Evolutionary conservation across 2,329 filamentous ascomycete species (phyloP).

Genomic region (Aspergillus latus): DNA sequence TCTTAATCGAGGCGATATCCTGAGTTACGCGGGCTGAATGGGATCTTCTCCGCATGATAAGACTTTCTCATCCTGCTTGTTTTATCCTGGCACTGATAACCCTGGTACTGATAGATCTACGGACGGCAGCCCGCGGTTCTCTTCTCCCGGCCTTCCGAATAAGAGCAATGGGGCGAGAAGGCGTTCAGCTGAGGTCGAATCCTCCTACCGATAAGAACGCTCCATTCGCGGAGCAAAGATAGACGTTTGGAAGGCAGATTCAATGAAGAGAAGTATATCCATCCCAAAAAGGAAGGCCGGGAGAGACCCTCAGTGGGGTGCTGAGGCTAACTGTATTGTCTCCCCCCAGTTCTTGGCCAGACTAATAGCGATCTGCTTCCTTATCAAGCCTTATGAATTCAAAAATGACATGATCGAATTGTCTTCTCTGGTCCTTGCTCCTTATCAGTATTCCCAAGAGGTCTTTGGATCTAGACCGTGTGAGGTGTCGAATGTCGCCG

Average conservation of each 20-base stretch:
- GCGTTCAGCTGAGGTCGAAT: too few species aligned
- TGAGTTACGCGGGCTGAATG: background rate
- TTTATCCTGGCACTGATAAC: too few species aligned
- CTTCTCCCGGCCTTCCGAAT: conserved; percentile 4
- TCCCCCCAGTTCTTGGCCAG: background rate
- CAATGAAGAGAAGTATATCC: background rate
- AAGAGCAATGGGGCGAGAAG: conserved; percentile 10
- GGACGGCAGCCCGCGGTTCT: too few species aligned
- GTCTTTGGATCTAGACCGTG: too few species aligned
- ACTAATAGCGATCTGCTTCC: background rate
- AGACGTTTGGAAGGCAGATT: too few species aligned
- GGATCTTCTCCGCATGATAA: too few species aligned
- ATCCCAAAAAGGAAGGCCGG: conserved; percentile 24
- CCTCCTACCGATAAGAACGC: background rate
- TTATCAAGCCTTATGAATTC: conserved; percentile 2
- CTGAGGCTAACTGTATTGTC: background rate
- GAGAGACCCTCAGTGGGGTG: conserved; percentile 14
- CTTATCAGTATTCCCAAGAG: too few species aligned
- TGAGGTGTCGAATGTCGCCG: too few species aligned
- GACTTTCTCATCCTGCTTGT: too few species aligned
- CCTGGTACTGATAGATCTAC: too few species aligned
- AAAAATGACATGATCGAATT: conserved; percentile 3
- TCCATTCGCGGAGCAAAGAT: background rate
- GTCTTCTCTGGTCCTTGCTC: background rate
- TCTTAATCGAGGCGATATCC: conserved; percentile 10